phyloP scores from a whole-genome alignment of 1,139 yeast genomes.

The Saccharomyces hybrid region DNA sequence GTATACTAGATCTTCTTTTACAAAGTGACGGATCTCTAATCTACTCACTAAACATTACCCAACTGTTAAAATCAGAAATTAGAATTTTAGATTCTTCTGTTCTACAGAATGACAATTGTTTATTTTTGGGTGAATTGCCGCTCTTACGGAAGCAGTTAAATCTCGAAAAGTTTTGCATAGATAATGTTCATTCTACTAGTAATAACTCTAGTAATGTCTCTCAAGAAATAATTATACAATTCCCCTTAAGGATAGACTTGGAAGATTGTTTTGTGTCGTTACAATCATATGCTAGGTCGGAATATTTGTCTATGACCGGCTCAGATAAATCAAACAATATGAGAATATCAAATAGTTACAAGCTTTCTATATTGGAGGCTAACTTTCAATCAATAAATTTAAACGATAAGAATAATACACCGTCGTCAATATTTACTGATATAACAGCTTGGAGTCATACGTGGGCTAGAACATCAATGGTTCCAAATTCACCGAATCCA shows the following conservation, averaged over 20 bases:
- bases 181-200: constrained; percentile 25
- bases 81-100: constrained; percentile 62
- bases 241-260: constrained; percentile 62
- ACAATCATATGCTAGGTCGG: constrained; percentile 58
- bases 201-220: constrained; percentile 10
- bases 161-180: constrained; percentile 13
- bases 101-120: constrained; percentile 50
- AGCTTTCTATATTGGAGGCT: constrained; percentile 62
- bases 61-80: constrained; percentile 56
- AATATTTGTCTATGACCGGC: constrained; percentile 33
- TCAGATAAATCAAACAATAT: constrained; percentile 26
- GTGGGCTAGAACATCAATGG: constrained; percentile 64
- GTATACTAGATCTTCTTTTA: constrained; percentile 52
- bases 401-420: constrained; percentile 4
- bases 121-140: constrained; percentile 51
- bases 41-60: constrained; percentile 52
- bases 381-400: constrained; percentile 32
- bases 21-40: constrained; percentile 63
- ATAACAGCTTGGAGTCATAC: constrained; percentile 58
- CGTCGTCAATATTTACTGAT: constrained; percentile 50
- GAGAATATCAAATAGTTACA: constrained; percentile 49
- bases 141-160: constrained; percentile 38
- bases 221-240: constrained; percentile 47
- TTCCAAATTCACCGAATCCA: constrained; percentile 42
- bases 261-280: constrained; percentile 82